phyloP scores from a whole-genome alignment of 495 filamentous ascomycete genomes.

The Umbilicaria muhlenbergii region DNA sequence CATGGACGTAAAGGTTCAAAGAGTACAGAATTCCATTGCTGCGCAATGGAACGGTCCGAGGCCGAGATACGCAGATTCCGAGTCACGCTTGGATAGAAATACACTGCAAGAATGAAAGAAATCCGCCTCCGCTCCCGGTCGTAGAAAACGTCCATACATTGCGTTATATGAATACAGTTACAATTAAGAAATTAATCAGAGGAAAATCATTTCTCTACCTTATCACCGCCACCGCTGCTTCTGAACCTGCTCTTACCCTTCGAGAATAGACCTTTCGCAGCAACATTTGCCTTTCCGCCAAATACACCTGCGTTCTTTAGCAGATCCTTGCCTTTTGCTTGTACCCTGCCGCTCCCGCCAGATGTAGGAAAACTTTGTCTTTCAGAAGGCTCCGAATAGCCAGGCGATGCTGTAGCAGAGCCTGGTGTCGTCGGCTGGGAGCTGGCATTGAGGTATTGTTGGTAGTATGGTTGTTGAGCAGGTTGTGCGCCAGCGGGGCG shows the following conservation, averaged over 20 bases:
- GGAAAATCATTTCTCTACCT: slow-evolving; percentile 57
- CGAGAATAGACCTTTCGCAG: slow-evolving; percentile 73
- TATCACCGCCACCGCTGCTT: slow-evolving; percentile 44
- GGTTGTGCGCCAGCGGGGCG: slow-evolving; percentile 13
- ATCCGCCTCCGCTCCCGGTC: neutral
- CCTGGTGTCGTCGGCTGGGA: slow-evolving; percentile 17
- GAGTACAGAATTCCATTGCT: too few relatives aligned
- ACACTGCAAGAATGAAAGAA: slow-evolving; percentile 14
- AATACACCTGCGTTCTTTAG: slow-evolving; percentile 62
- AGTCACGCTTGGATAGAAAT: slow-evolving; percentile 3
- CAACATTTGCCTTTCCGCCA: slow-evolving; percentile 54
- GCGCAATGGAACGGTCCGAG: neutral
- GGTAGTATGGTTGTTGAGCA: slow-evolving; percentile 34
- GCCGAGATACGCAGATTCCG: slow-evolving; percentile 2
- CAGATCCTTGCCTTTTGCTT: slow-evolving; percentile 69
- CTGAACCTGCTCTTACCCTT: slow-evolving; percentile 74
- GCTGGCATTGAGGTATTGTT: slow-evolving; percentile 28
- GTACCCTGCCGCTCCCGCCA: slow-evolving; percentile 23
- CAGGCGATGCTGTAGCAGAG: slow-evolving; percentile 17
- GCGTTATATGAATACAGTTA: neutral
- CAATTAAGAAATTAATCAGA: slow-evolving; percentile 1
- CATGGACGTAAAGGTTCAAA: neutral
- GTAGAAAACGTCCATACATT: too few relatives aligned
- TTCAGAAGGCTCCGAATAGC: slow-evolving; percentile 2
- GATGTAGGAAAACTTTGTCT: slow-evolving; percentile 14